Base-by-base conservation (phyloP, 768 basidiomycete species). In the Calocera cornea region DNA sequence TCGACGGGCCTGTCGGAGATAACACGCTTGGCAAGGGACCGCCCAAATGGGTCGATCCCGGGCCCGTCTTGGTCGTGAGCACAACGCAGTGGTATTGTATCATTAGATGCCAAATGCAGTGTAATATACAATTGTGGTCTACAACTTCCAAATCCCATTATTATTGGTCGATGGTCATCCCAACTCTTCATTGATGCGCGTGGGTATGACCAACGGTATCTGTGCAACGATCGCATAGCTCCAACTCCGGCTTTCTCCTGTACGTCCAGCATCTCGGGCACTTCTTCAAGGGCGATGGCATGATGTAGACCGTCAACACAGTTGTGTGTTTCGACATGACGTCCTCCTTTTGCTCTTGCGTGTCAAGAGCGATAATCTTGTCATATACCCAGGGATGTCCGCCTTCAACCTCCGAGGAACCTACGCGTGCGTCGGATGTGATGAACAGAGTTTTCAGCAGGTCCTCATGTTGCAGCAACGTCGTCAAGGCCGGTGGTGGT, bases 231-330 rank as follows among this genome's bases (percentile, higher is more conserved):
- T 68, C 68, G 76, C 94, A 95, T 12, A 95, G 75, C 11, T 74
- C 73, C 19, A 86, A 81, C 14, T 79, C 75, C 41, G 79, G 74
- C 12, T 74, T 71, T 16, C 87, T 81, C 1, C 85, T 86, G 74
- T 82, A 88, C 5, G 85, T 87, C 93, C 95, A 97, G 75, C 95
- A 98, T 17, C 95, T 83, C 27, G 93, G 90, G 74, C 95, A 98
- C 75, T 95, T 95, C 24, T 79, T 73, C 65, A 76, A 69, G 2
- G 75, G 77, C 12, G 91, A 84, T 17, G 90, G 87, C 19, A 80
- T 79, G n/a, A 90, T 78, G 16, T 82, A 81, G 65, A 92, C 77
- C 0, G 75, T 77, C 1, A 86, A 68, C 14, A 69, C 65, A n/a
- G n/a, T n/a, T n/a, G n/a, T n/a, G n/a, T n/a, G n/a, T n/a, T n/a